Percentiles rank a stretch among this genome's conserved stretches.
Conservation (phyloP, 345 rosid species). For the Populus tremula region DNA sequence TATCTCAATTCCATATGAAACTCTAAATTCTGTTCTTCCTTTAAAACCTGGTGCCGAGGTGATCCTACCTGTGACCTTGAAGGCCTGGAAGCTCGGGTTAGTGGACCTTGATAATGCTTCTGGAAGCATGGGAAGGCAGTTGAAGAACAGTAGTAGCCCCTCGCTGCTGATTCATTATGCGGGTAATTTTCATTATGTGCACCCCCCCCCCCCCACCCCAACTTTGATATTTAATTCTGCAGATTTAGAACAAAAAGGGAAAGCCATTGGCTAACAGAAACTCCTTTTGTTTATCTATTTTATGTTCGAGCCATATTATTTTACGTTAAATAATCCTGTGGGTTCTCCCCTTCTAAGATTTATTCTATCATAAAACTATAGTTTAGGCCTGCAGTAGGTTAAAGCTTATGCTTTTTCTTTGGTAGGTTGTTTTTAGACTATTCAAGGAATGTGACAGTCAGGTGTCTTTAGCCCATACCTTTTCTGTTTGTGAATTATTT, state of each 20-base stretch:
- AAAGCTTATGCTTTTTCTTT: not conserved
- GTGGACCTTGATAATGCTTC: constrained; percentile 57
- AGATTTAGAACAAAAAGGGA: not conserved
- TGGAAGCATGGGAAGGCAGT: constrained; percentile 57
- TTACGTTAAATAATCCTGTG: not conserved
- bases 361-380: not conserved
- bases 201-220: not conserved
- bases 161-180: constrained; percentile 85
- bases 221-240: not conserved
- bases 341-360: not conserved
- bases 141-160: constrained; percentile 78
- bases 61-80: constrained; percentile 74
- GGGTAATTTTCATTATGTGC: constrained; percentile 38
- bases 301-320: not conserved
- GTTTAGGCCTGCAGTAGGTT: not conserved
- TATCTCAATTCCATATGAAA: constrained; percentile 67
- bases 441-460: not conserved
- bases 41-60: constrained; percentile 95
- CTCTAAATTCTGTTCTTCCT: constrained; percentile 74
- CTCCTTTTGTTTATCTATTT: not conserved
- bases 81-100: constrained; percentile 83
- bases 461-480: not conserved
- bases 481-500: not conserved
- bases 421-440: not conserved
- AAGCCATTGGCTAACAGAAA: not conserved